Percentiles rank a stretch among this genome's conserved stretches.
phyloP scores from a whole-genome alignment of 805 yeast genomes.

The Maudiozyma barnettii region DNA sequence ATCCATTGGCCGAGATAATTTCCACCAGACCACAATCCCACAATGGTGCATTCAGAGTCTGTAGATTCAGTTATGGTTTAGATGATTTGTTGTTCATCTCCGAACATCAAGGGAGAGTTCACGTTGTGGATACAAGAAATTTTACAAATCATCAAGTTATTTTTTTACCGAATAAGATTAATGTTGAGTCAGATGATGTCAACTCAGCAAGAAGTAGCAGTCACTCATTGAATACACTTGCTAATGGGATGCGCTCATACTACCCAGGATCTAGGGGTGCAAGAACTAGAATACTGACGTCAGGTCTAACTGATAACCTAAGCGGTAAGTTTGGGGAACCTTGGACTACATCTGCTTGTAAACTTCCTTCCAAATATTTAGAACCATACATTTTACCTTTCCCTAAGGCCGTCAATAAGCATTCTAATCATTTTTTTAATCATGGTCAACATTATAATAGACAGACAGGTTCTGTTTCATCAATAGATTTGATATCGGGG shows the following conservation, averaged over 20 bases:
- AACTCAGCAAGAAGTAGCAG: background rate
- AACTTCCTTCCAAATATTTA: conserved; percentile 20
- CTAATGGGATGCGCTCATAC: background rate
- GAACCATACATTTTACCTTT: conserved; percentile 26
- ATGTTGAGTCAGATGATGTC: conserved; percentile 1
- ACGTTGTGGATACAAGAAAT: conserved; percentile 70
- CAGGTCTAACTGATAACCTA: background rate
- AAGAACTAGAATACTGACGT: background rate
- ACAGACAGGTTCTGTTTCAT: background rate
- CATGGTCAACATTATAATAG: conserved; percentile 1
- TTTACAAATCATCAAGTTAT: conserved; percentile 68
- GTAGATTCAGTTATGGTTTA: conserved; percentile 52
- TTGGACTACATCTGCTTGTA: conserved; percentile 22
- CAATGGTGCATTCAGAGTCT: conserved; percentile 59
- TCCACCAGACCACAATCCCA: conserved; percentile 50
- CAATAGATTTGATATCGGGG: background rate
- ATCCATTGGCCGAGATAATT: conserved; percentile 44
- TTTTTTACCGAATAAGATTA: conserved; percentile 41
- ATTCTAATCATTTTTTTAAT: background rate
- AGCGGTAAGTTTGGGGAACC: conserved; percentile 10
- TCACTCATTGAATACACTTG: background rate
- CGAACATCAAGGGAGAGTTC: conserved; percentile 84
- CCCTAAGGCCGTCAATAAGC: conserved; percentile 16
- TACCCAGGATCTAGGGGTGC: background rate
- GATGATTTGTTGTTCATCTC: conserved; percentile 69